Evolutionary conservation across 75 land plant genomes (phyloP), one percentile per base, ranked within the genome.

Genomic region (Cupressus sempervirens): DNA sequence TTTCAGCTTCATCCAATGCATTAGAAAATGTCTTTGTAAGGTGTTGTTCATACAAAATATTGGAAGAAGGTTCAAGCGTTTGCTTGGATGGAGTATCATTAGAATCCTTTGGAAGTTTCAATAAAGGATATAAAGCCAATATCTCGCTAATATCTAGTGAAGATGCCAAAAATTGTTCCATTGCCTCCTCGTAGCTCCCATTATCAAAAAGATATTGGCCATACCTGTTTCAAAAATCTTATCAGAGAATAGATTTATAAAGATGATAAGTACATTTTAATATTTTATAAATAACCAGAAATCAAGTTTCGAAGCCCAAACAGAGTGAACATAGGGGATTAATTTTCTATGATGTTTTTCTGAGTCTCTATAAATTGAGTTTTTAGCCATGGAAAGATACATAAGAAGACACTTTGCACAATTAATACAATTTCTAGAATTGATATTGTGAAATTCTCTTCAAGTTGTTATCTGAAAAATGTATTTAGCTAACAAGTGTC

Each of bases 141-240:
- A 96, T 94, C 85, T 91, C 89, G 46, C 93, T 88, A 34, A 96
- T 89, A 85, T 95, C 95, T 53, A 95, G 90, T 65, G 93, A 91
- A 84, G 99, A 98, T 80, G 94, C 93, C 80, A 91, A 86, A 88
- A 98, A 98, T 30, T 98, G 98, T 35, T 98, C 93, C 97, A 98
- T 93, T 26, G 99, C 94, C 82, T 96, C 94, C 86, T 90, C 94
- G 87, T 93, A 98, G 86, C 91, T 87, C 80, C 90, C 93, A 86
- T 90, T 96, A 13, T 94, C 93, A 91, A 91, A 96, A 18, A 98
- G 87, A 85, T 88, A 88, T 50, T 93, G 94, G 35, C 97, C 99
- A 92, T 92, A 98, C 87, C 99, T 98, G 90, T 82, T 79, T 54
- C 83, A 82, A 30, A 23, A 34, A 16, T 52, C 40, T 82, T 52